Conservation (phyloP, 805 yeast species). For the Kregervanrija pseudodelftensis region DNA sequence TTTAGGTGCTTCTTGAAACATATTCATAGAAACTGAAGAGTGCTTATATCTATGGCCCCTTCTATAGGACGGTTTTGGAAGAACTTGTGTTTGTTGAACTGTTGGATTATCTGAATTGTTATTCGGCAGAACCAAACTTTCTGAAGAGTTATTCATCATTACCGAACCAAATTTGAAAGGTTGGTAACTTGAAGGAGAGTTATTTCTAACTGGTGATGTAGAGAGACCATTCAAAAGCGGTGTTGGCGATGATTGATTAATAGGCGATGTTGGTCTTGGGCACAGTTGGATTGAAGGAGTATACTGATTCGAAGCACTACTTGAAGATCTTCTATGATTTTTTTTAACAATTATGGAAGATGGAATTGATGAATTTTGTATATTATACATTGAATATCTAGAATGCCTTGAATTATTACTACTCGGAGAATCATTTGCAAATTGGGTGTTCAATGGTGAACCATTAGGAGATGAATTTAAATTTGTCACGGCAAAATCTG, state of each 20-base stretch:
- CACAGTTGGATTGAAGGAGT: conserved; percentile 11
- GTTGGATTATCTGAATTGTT: background rate
- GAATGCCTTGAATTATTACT: background rate
- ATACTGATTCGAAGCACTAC: conserved; percentile 15
- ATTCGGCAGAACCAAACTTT: conserved; percentile 10
- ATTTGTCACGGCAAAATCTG: too few relatives aligned
- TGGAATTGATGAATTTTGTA: conserved; percentile 12
- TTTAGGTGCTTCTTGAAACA: conserved; percentile 86
- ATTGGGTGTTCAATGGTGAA: too few relatives aligned
- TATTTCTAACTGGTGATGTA: conserved; percentile 21
- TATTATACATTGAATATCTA: conserved; percentile 13
- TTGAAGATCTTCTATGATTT: conserved; percentile 12
- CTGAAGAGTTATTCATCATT: conserved; percentile 24
- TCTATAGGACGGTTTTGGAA: conserved; percentile 58
- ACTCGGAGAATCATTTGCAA: too few relatives aligned
- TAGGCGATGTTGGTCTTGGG: conserved; percentile 19
- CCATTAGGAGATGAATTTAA: too few relatives aligned
- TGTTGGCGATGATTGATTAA: conserved; percentile 13
- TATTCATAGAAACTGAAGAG: conserved; percentile 91
- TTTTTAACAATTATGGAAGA: conserved; percentile 9
- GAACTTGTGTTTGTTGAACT: conserved; percentile 6
- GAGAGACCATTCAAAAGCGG: conserved; percentile 23
- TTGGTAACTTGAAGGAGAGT: conserved; percentile 28
- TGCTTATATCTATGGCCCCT: conserved; percentile 95
- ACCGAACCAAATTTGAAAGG: conserved; percentile 66